Conservation (phyloP, 2,329 filamentous ascomycete genomes). For the Beauveria sp. region DNA sequence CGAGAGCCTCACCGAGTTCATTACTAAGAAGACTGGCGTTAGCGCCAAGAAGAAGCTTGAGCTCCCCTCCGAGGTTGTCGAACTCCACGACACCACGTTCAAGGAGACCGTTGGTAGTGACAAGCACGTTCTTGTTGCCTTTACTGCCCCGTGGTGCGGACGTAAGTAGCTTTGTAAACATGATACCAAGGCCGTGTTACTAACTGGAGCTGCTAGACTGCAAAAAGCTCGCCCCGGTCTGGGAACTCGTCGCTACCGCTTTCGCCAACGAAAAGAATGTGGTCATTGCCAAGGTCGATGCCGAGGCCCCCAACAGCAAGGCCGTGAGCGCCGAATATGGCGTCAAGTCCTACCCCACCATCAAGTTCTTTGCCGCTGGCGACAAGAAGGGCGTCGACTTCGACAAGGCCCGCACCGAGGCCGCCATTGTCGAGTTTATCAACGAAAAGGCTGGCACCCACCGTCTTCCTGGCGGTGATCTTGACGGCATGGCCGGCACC, state of each 20-base stretch:
- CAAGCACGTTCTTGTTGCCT: slow-evolving; percentile 88
- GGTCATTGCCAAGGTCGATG: slow-evolving; percentile 90
- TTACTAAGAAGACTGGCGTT: slow-evolving; percentile 78
- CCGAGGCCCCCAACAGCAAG: slow-evolving; percentile 81
- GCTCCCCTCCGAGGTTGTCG: slow-evolving; percentile 66
- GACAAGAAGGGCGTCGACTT: slow-evolving; percentile 66
- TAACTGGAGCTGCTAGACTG: slow-evolving; percentile 58
- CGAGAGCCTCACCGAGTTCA: slow-evolving; percentile 73
- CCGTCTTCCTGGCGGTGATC: slow-evolving; percentile 70
- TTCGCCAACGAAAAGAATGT: slow-evolving; percentile 73
- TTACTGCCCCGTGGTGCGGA: slow-evolving; percentile 97
- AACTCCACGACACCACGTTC: slow-evolving; percentile 76
- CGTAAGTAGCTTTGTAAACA: slow-evolving; percentile 54
- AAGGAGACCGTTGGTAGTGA: slow-evolving; percentile 70
- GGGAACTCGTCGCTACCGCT: slow-evolving; percentile 78
- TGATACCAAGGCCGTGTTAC: background rate
- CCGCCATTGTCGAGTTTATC: slow-evolving; percentile 69
- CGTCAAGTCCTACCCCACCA: slow-evolving; percentile 84
- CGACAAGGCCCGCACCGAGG: slow-evolving; percentile 67
- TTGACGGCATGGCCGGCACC: slow-evolving; percentile 73
- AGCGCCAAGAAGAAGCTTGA: slow-evolving; percentile 71
- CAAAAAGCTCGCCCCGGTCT: slow-evolving; percentile 85
- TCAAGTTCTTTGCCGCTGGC: slow-evolving; percentile 93
- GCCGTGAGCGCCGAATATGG: slow-evolving; percentile 66
- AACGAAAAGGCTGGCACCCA: slow-evolving; percentile 86